Percentiles rank a stretch among this genome's conserved stretches.
Evolutionary conservation across 2,329 filamentous ascomycete genomes (phyloP).

Genomic region (Aureobasidium pullulans): DNA sequence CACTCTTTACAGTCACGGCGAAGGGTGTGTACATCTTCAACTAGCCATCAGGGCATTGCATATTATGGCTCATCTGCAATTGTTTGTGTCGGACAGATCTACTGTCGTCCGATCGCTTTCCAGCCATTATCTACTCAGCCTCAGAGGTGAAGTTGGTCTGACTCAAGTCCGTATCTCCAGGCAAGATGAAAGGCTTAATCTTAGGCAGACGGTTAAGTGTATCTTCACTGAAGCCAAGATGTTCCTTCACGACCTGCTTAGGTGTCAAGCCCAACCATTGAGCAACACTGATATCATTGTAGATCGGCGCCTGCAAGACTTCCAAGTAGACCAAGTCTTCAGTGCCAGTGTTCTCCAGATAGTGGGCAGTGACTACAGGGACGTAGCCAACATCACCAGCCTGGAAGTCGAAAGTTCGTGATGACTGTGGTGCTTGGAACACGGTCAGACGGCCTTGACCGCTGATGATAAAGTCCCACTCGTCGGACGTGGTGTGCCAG

Average conservation of each 20-base stretch:
- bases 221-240: slow-evolving; percentile 25
- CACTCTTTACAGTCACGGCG: too few species aligned
- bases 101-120: too few species aligned
- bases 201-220: slow-evolving; percentile 29
- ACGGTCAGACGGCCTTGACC: slow-evolving; percentile 51
- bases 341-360: slow-evolving; percentile 54
- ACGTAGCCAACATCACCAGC: slow-evolving; percentile 56
- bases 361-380: slow-evolving; percentile 48
- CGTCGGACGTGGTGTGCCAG: slow-evolving; percentile 55
- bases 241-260: slow-evolving; percentile 31
- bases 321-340: slow-evolving; percentile 54
- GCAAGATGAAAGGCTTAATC: slow-evolving; percentile 33
- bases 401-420: slow-evolving; percentile 52
- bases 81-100: too few species aligned
- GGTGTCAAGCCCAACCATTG: slow-evolving; percentile 51
- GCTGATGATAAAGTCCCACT: slow-evolving; percentile 55
- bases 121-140: background rate
- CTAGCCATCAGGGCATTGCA: too few species aligned
- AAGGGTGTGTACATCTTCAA: too few species aligned
- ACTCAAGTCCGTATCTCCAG: slow-evolving; percentile 30
- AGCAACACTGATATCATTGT: slow-evolving; percentile 48
- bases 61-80: too few species aligned
- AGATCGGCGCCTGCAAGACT: slow-evolving; percentile 46
- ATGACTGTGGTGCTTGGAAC: slow-evolving; percentile 43
- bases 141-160: slow-evolving; percentile 31